phyloP scores from a whole-genome alignment of 2,329 filamentous ascomycete species.

The Neurospora crassa region DNA sequence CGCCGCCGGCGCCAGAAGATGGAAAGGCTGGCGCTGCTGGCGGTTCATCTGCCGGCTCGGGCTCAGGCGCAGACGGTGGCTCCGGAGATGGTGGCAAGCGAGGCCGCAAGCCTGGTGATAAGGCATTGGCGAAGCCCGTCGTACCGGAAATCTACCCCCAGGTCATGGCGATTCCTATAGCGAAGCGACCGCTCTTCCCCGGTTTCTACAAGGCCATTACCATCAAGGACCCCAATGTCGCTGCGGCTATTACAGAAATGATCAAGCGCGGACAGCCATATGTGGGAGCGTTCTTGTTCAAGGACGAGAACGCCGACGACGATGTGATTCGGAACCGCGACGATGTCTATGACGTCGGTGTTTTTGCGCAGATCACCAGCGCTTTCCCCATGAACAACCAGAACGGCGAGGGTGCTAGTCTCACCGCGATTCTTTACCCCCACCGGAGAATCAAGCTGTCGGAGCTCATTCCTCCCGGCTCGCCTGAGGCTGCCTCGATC shows the following conservation, averaged over 20 bases:
- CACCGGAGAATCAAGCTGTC: constrained; percentile 91
- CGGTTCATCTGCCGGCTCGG: constrained; percentile 37
- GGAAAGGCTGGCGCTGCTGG: constrained; percentile 50
- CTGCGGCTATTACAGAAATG: constrained; percentile 88
- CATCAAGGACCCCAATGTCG: constrained; percentile 85
- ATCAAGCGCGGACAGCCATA: constrained; percentile 96
- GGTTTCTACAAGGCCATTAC: constrained; percentile 99
- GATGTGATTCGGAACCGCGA: constrained; percentile 85
- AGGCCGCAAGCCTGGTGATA: constrained; percentile 62
- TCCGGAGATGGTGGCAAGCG: constrained; percentile 58
- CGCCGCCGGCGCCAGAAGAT: constrained; percentile 32
- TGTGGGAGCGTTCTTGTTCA: constrained; percentile 92
- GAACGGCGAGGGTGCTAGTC: constrained; percentile 70
- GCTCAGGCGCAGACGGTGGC: constrained; percentile 40
- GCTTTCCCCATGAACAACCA: constrained; percentile 61
- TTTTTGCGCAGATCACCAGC: constrained; percentile 96
- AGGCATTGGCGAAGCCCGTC: constrained; percentile 73
- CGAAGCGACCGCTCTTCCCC: constrained; percentile 85
- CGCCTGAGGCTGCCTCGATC: constrained; percentile 15
- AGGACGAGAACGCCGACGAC: constrained; percentile 88
- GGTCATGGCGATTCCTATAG: constrained; percentile 94
- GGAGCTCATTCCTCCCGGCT: constrained; percentile 61
- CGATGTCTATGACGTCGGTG: constrained; percentile 91
- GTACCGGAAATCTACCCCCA: constrained; percentile 95
- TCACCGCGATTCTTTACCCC: constrained; percentile 92